Evolutionary conservation across 495 filamentous ascomycete genomes (phyloP), one percentile per base, ranked within the genome.

Genomic region (Sordaria brevicollis): DNA sequence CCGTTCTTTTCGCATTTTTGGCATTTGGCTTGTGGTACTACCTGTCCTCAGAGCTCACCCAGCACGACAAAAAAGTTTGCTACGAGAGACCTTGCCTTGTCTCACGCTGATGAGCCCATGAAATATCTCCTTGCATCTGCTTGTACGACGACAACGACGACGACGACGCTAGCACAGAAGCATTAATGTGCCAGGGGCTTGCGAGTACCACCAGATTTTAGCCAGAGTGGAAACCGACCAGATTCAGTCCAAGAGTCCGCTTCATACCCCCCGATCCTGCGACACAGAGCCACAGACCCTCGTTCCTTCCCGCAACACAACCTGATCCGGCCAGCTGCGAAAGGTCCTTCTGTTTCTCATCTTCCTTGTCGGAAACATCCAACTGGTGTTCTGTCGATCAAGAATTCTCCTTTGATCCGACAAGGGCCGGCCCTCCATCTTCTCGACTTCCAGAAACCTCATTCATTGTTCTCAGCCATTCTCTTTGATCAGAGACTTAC

Each of bases 381-480:
- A 36, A 65, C 35, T 15, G 69, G 70, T 71, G 73, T 78, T 78
- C 74, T 57, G 78, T 74, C 73, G 75, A 79, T 79, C 78, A 65
- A 35, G 11, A 37, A 31, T 74, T 36, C 38, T 70, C 62, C 38
- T 43, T 54, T 66, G 62, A 69, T 68, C 62, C 35, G 49, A 65
- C 70, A 69, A 75, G 74, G 76, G 76, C 78, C 71, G 78, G 76
- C 71, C 76, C 78, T 78, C 76, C n/a, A n/a, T n/a, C n/a, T n/a
- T n/a, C 19, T 29, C 4, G 62, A n/a, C 49, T 76, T 74, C 70
- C 67, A 73, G 68, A 70, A 67, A 38, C n/a, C 35, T 57, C 39
- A 43, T 71, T 37, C 37, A 38, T 69, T 66, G 36, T 62, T 35
- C 15, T 65, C 66, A 62, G 9, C 2, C n/a, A n/a, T 62, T 31